Base-by-base conservation (phyloP, 176 grass and related monocot species). In the Oryza coarctata region DNA sequence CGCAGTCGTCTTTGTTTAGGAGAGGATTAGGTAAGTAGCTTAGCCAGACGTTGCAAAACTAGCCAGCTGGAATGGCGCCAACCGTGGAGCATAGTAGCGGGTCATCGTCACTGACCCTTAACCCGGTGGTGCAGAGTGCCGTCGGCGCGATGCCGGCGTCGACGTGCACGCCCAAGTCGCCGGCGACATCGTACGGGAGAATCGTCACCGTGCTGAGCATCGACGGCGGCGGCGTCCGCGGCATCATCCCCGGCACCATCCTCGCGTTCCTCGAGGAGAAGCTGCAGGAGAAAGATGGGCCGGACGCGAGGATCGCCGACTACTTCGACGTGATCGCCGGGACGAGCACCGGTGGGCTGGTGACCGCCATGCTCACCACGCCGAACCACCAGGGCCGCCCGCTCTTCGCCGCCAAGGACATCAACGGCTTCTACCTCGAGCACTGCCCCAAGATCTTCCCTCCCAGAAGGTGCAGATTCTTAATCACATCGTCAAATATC, bases 241-340 rank as follows among this genome's bases (percentile, higher is more conserved):
- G 89, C 44, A 91, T 88, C 61, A 91, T 91, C 25, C 89, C 89
- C 0, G 82, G 89, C 12, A 88, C 89, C 31, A 79, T 91, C 68
- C 69, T 92, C 57, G 74, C 40, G 17, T 83, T 79, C 74, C 82
- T 91, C 62, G 86, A 91, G 32, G 74, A 77, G 6, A 85, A 86
- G 74, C 90, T 91, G 38, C 82, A 89, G 88, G 27, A 68, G 66
- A 4, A 86, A 0, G 83, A 89, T 2, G 88, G 73, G 0, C 26
- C 31, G 0, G 65, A 66, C 0, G 57, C 8, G 4, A 77, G 88
- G 73, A 31, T 97, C 3, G 69, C 89, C 0, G 94, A 97, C 43
- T 97, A 97, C 41, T 97, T 97, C 76, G 91, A 97, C 36, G 81
- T 97, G 44, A 74, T 97, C 29, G 87, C 89, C 18, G 92, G 92